Evolutionary conservation across 2,329 filamentous ascomycete genomes (phyloP).

Genomic region (Diaporthe eres): DNA sequence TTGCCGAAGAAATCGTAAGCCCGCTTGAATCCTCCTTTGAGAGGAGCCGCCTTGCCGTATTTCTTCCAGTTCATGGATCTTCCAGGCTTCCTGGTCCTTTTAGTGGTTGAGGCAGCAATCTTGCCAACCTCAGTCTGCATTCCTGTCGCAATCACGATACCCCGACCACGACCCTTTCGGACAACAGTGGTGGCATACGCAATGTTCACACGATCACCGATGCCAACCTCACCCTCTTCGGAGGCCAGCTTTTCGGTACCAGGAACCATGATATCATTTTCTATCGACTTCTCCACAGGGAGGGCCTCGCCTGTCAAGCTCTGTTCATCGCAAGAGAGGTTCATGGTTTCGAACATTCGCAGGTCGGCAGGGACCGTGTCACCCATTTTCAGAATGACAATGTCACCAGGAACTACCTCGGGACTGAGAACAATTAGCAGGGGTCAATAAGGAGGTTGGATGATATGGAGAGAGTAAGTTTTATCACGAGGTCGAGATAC

Average conservation of each 20-base stretch:
- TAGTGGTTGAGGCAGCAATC: constrained; percentile 77
- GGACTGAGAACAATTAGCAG: constrained; percentile 56
- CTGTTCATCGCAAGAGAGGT: constrained; percentile 84
- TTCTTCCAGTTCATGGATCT: constrained; percentile 59
- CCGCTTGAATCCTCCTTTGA: constrained; percentile 58
- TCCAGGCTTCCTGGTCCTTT: constrained; percentile 62
- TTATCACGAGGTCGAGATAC: not conserved
- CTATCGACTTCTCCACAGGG: constrained; percentile 76
- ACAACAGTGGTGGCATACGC: constrained; percentile 82
- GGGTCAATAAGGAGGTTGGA: not conserved
- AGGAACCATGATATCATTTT: constrained; percentile 61
- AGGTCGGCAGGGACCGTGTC: constrained; percentile 83
- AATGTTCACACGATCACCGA: constrained; percentile 81
- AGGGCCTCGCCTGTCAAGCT: constrained; percentile 83
- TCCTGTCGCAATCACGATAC: constrained; percentile 80
- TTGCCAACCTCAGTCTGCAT: constrained; percentile 83
- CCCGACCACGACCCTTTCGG: constrained; percentile 79
- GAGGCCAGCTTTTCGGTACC: constrained; percentile 61
- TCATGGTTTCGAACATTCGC: constrained; percentile 80
- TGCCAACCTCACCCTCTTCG: constrained; percentile 68
- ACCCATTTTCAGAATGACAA: constrained; percentile 77
- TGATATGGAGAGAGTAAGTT: not conserved
- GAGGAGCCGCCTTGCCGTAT: constrained; percentile 57
- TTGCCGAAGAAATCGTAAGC: constrained; percentile 53
- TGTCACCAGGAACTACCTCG: constrained; percentile 79